These are phyloP conservation scores for Monosiga brevicollis DNA, from an alignment of 78 protist genomes.

Conservation along the genomic window DNA sequence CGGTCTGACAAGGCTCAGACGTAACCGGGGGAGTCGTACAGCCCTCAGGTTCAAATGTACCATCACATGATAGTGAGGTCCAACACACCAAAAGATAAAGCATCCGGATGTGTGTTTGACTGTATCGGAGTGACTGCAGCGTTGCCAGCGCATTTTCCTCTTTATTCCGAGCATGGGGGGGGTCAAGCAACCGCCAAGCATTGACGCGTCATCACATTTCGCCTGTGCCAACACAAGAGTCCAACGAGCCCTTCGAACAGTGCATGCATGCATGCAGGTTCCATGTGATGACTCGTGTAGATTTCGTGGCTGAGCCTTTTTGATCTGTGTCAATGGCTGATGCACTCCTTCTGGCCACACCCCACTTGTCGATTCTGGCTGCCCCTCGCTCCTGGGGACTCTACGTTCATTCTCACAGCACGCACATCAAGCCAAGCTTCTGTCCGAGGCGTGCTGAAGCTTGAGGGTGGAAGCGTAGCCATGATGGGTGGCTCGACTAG, in stretches of 20 bases:
- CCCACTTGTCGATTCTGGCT: neutral
- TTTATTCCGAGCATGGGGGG: neutral
- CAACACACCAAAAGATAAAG: too few relatives aligned
- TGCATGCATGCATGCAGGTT: neutral
- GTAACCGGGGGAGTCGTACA: too few relatives aligned
- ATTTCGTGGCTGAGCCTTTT: neutral
- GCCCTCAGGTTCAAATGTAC: too few relatives aligned
- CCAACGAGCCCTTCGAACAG: neutral
- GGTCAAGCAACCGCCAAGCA: neutral
- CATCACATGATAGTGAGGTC: too few relatives aligned
- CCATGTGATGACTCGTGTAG: neutral
- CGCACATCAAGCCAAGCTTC: too few relatives aligned
- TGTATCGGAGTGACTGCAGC: neutral
- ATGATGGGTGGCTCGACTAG: too few relatives aligned
- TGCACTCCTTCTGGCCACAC: neutral
- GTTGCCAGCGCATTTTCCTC: neutral
- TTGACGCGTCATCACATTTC: too few relatives aligned
- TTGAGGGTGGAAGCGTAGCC: too few relatives aligned
- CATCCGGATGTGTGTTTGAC: neutral
- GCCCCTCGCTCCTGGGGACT: neutral
- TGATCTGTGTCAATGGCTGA: neutral
- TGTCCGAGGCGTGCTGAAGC: too few relatives aligned
- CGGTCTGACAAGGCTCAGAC: too few relatives aligned
- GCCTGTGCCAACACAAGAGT: neutral
- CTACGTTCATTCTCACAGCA: too few relatives aligned